Evolutionary conservation across 345 rosid species (phyloP).

Genomic region (Eucalyptus grandis): DNA sequence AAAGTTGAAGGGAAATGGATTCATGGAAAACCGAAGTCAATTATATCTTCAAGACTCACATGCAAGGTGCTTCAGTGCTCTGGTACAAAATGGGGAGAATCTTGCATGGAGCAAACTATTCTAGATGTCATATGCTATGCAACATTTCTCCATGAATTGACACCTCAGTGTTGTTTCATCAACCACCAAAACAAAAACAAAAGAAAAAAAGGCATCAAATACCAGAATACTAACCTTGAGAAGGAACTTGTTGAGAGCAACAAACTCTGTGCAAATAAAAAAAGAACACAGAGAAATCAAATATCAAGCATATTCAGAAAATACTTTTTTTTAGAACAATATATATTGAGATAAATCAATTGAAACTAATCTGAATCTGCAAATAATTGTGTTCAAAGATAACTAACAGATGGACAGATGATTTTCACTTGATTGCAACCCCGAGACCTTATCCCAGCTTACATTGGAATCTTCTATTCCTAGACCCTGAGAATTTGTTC

Average conservation of each 20-base stretch:
- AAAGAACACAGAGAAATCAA: neutral
- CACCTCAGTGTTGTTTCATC: neutral
- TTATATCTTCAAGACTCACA: neutral
- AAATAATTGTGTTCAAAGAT: neutral
- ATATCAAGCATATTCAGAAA: neutral
- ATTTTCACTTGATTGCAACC: neutral
- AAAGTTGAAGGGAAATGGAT: neutral
- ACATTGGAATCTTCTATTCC: neutral
- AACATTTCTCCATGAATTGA: neutral
- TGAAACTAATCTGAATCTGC: neutral
- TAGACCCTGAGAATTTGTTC: neutral
- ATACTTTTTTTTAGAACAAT: neutral
- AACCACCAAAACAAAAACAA: neutral
- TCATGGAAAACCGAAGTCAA: neutral
- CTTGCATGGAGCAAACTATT: neutral
- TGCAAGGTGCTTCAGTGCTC: neutral
- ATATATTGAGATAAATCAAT: neutral
- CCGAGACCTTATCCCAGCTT: neutral
- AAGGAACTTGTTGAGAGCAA: constrained; percentile 59
- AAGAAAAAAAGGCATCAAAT: neutral
- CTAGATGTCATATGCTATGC: neutral
- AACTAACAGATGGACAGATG: neutral
- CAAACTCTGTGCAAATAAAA: constrained; percentile 27
- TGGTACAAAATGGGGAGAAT: neutral
- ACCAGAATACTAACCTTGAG: constrained; percentile 31